These are phyloP conservation scores for Extremus antarcticus DNA, from an alignment of 495 filamentous ascomycete genomes.

Conservation along the genomic window DNA sequence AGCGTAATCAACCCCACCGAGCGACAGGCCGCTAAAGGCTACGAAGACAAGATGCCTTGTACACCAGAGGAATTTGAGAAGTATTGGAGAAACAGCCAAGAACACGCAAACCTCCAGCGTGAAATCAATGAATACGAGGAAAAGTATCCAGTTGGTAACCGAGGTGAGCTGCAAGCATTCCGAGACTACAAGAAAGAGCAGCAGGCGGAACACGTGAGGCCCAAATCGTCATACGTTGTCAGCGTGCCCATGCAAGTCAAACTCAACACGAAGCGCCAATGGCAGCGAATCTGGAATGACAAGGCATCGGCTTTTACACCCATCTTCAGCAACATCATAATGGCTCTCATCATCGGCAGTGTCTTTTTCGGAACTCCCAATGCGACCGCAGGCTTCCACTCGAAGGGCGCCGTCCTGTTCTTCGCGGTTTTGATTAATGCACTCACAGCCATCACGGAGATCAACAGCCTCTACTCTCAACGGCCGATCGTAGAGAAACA, in stretches of 20 bases:
- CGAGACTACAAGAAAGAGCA: slow-evolving; percentile 48
- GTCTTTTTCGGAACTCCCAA: slow-evolving; percentile 53
- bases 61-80: slow-evolving; percentile 59
- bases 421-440: slow-evolving; percentile 82
- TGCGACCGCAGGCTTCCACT: slow-evolving; percentile 51
- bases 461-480: slow-evolving; percentile 64
- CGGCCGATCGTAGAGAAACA: slow-evolving; percentile 86
- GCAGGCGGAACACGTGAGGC: slow-evolving; percentile 44
- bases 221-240: slow-evolving; percentile 22
- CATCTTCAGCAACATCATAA: slow-evolving; percentile 60
- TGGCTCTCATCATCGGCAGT: slow-evolving; percentile 70
- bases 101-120: slow-evolving; percentile 49
- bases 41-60: slow-evolving; percentile 52
- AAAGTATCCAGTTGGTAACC: slow-evolving; percentile 51
- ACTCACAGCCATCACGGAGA: slow-evolving; percentile 46
- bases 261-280: slow-evolving; percentile 49
- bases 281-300: slow-evolving; percentile 35
- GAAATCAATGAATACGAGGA: slow-evolving; percentile 64
- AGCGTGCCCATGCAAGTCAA: slow-evolving; percentile 17
- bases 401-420: slow-evolving; percentile 69
- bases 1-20: slow-evolving; percentile 54
- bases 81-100: slow-evolving; percentile 62
- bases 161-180: slow-evolving; percentile 40
- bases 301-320: slow-evolving; percentile 45
- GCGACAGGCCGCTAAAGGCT: slow-evolving; percentile 47